phyloP scores from a whole-genome alignment of 2,329 filamentous ascomycete genomes.

The Verticillium klebahnii region DNA sequence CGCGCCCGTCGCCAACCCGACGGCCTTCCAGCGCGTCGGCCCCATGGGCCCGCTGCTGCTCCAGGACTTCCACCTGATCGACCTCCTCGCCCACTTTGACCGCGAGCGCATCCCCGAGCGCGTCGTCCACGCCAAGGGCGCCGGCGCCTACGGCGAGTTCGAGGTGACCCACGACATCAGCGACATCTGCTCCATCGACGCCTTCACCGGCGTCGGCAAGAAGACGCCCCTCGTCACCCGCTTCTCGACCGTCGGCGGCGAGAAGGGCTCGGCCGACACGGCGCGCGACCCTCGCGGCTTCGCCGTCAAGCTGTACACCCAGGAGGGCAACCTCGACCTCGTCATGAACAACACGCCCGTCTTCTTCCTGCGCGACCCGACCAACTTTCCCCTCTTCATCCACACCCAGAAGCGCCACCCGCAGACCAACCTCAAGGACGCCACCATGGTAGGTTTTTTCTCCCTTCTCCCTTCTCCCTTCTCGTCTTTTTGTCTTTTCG shows the following conservation, averaged over 20 bases:
- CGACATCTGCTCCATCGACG: slow-evolving; percentile 48
- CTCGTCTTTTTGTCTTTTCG: no score
- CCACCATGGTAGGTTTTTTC: slow-evolving; percentile 47
- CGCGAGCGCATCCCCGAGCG: slow-evolving; percentile 47
- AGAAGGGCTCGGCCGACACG: slow-evolving; percentile 66
- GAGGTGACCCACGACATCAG: slow-evolving; percentile 42
- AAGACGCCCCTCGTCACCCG: slow-evolving; percentile 62
- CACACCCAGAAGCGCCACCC: slow-evolving; percentile 76
- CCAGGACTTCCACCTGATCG: slow-evolving; percentile 63
- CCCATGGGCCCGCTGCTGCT: slow-evolving; percentile 54
- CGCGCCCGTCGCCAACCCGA: slow-evolving; percentile 48
- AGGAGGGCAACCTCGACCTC: slow-evolving; percentile 50
- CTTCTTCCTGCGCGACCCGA: slow-evolving; percentile 71
- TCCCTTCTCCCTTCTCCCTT: no score
- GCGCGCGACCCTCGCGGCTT: slow-evolving; percentile 71
- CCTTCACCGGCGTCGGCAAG: slow-evolving; percentile 60
- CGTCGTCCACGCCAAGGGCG: slow-evolving; percentile 55
- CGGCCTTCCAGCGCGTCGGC: slow-evolving; percentile 46
- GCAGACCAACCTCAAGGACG: slow-evolving; percentile 64
- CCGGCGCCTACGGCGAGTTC: slow-evolving; percentile 50
- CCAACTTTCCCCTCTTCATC: slow-evolving; percentile 72
- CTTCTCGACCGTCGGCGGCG: slow-evolving; percentile 73
- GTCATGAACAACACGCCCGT: slow-evolving; percentile 64
- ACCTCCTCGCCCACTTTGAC: slow-evolving; percentile 52
- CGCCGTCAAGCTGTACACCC: slow-evolving; percentile 65